Conservation (phyloP, 106 monocot species). For the Phalaenopsis equestris region DNA sequence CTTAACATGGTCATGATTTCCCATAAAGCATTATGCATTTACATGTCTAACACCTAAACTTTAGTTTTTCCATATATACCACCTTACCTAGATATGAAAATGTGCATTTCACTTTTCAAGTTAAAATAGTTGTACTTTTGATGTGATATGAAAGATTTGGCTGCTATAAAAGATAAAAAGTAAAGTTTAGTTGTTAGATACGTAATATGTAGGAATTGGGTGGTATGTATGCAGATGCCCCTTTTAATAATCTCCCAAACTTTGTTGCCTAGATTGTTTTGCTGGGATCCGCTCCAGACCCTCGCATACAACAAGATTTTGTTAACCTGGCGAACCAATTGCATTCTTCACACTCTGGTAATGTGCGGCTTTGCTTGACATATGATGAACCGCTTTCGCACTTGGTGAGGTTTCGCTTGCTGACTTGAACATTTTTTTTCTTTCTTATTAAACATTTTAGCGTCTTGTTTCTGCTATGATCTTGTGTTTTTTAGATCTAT, state of each 20-base stretch:
- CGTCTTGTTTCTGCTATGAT: neutral
- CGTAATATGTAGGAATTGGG: no score
- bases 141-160: no score
- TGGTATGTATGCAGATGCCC: no score
- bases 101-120: neutral
- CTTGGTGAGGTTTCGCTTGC: constrained; percentile 41
- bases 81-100: no score
- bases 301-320: constrained; percentile 88
- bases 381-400: constrained; percentile 98
- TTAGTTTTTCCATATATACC: neutral
- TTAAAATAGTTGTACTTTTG: no score
- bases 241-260: neutral
- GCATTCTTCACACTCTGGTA: constrained; percentile 70
- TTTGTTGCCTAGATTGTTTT: constrained; percentile 60
- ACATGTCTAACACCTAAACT: neutral
- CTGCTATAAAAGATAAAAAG: no score
- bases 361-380: constrained; percentile 66
- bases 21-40: neutral
- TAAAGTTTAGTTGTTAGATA: no score
- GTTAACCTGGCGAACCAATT: constrained; percentile 65
- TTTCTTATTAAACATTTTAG: neutral
- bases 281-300: constrained; percentile 93
- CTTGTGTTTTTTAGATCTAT: constrained; percentile 60
- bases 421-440: neutral
- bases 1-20: neutral